Percentiles rank a stretch among this genome's conserved stretches.
Conservation (phyloP, 2,329 filamentous ascomycete species). For the Cadophora sp. region DNA sequence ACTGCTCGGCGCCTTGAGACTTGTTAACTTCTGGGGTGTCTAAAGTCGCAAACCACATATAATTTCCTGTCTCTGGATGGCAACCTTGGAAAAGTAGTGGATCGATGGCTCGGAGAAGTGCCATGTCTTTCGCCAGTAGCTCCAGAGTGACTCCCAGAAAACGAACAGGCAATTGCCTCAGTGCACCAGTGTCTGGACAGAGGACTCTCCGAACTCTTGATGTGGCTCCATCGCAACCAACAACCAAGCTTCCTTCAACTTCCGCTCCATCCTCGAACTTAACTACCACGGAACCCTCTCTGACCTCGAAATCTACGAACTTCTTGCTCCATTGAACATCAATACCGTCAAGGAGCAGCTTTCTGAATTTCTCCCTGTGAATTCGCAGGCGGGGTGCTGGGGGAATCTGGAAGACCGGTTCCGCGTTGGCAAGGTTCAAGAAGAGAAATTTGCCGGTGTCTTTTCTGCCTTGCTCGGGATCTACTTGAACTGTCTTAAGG, state of each 20-base stretch:
- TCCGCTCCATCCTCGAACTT: constrained; percentile 55
- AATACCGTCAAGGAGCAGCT: constrained; percentile 53
- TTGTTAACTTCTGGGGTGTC: constrained; percentile 33
- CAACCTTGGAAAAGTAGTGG: constrained; percentile 62
- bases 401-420: constrained; percentile 52
- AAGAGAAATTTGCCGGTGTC: constrained; percentile 60
- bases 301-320: constrained; percentile 44
- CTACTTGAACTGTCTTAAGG: constrained; percentile 59
- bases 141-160: constrained; percentile 55
- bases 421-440: constrained; percentile 59
- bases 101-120: constrained; percentile 54
- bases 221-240: constrained; percentile 58
- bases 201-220: constrained; percentile 51
- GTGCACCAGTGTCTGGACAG: constrained; percentile 46
- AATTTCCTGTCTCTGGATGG: constrained; percentile 57
- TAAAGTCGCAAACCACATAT: constrained; percentile 52
- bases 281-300: constrained; percentile 47
- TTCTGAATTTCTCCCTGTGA: constrained; percentile 53
- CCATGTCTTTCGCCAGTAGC: constrained; percentile 50
- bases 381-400: constrained; percentile 56
- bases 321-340: constrained; percentile 54
- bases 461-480: constrained; percentile 54
- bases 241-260: constrained; percentile 51
- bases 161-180: constrained; percentile 52
- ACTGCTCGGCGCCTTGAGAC: constrained; percentile 23